Percentiles rank a stretch among this genome's conserved stretches.
Evolutionary conservation across 2,329 filamentous ascomycete species (phyloP).

Genomic region (Ceratocystiopsis brevicomis): DNA sequence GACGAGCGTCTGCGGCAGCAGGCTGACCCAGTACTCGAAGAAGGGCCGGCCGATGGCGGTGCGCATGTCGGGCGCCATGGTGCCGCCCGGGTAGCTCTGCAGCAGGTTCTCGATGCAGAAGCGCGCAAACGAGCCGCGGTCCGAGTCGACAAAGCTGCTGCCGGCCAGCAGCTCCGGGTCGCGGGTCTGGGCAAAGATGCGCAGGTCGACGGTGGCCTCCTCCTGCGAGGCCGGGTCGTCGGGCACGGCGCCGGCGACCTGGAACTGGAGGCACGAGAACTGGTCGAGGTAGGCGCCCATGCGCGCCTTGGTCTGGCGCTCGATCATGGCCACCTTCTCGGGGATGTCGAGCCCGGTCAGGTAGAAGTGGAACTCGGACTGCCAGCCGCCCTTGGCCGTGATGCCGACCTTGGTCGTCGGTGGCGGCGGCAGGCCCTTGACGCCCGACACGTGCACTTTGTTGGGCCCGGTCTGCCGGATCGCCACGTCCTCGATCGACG

Average conservation of each 20-base stretch:
- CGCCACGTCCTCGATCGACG: constrained; percentile 11
- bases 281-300: constrained; percentile 10
- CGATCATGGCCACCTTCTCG: constrained; percentile 9
- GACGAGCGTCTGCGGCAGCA: constrained; percentile 12
- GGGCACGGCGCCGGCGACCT: constrained; percentile 13
- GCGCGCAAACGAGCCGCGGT: constrained; percentile 11
- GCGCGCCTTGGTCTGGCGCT: constrained; percentile 14
- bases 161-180: constrained; percentile 12
- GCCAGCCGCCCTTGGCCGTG: constrained; percentile 17
- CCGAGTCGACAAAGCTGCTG: constrained; percentile 9
- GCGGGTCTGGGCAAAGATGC: constrained; percentile 21
- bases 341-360: constrained; percentile 12
- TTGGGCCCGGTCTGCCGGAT: constrained; percentile 10
- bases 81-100: constrained; percentile 11
- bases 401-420: constrained; percentile 21
- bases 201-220: constrained; percentile 18
- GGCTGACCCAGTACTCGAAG: constrained; percentile 12
- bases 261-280: constrained; percentile 13
- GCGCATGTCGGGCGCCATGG: constrained; percentile 11
- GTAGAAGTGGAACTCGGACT: constrained; percentile 12
- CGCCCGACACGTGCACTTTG: constrained; percentile 10
- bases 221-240: constrained; percentile 16
- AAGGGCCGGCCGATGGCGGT: constrained; percentile 11
- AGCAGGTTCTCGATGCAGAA: constrained; percentile 6
- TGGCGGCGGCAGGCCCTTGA: constrained; percentile 8